Evolutionary conservation across 805 yeast genomes (phyloP), one percentile per base, ranked within the genome.

Genomic region (Yamadazyma kitorensis): DNA sequence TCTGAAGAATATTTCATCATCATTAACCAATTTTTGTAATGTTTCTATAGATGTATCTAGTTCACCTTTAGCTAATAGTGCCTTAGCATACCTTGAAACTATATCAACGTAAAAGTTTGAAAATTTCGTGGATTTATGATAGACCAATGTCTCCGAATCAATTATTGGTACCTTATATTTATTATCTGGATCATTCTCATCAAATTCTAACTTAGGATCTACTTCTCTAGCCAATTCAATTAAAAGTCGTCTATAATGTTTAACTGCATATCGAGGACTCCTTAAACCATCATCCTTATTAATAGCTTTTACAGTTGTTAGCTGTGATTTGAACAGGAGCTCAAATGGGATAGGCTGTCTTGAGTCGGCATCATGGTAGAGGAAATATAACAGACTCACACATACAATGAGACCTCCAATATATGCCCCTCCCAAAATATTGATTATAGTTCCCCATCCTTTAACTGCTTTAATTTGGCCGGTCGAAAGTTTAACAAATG

Each of bases 81-180:
- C 61, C 34, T 54, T 55, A 24, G 69, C 57, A 46, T 67, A 67
- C 19, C 73, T 47, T 29, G 64, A 48, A 20, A 65, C 60, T 22
- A 67, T 62, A 42, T 67, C 72, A 27, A 66, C 55, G 41, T 67
- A 67, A 49, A 67, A 67, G 47, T 67, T 65, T 20, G 70, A 52
- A 40, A 65, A 62, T 9, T 40, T 49, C 13, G 45, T 42, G 8
- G 66, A 59, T 28, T 58, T 57, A 20, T 49, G 45, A 34, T 50
- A 37, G 7, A 64, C 37, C 38, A 67, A 51, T 16, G 44, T 49
- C 11, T 57, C 50, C 1, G 65, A 47, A 28, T 49, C 48, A n/a
- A 67, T 31, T 19, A 67, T 30, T 0, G 72, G 72, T 5, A 61
- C 60, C 18, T 51, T 56, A 38, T 51, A 66, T 32, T 43, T 46